Conservation (phyloP, 176 grass and related monocot genomes). For the Oropetium thomaeum region DNA sequence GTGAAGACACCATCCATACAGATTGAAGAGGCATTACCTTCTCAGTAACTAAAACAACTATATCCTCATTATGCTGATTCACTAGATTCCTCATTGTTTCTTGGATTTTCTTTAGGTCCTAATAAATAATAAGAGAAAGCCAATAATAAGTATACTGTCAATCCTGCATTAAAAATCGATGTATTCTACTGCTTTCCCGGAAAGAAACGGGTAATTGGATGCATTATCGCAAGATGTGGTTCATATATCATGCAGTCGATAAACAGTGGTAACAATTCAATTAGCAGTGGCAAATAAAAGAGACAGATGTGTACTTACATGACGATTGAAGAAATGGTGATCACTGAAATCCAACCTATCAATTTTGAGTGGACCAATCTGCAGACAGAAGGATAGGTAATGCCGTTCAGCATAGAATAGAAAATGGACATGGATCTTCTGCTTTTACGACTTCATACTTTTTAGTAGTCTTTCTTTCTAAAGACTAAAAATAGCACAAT, state of each 20-base stretch:
- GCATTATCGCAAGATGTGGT: not conserved
- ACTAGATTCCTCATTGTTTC: constrained; percentile 23
- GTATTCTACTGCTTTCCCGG: not conserved
- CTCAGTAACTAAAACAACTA: constrained; percentile 53
- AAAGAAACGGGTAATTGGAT: not conserved
- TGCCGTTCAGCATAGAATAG: not conserved
- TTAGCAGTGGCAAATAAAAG: not conserved
- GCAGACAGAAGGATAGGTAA: constrained; percentile 20
- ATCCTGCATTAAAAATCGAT: not conserved
- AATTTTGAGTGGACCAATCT: constrained; percentile 72
- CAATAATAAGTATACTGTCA: not conserved
- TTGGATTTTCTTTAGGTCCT: constrained; percentile 54
- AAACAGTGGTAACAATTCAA: not conserved
- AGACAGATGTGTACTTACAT: constrained; percentile 49
- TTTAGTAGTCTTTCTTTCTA: not conserved
- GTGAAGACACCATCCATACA: not conserved
- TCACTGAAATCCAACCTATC: constrained; percentile 85
- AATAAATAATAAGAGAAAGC: not conserved
- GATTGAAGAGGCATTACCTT: constrained; percentile 43
- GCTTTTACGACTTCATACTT: not conserved
- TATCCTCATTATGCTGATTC: constrained; percentile 25
- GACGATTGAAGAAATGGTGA: constrained; percentile 64
- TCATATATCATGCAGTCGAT: not conserved
- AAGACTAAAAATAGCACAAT: not conserved
- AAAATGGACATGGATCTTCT: not conserved